phyloP scores from a whole-genome alignment of 345 rosid genomes.

The Populus ilicifolia region DNA sequence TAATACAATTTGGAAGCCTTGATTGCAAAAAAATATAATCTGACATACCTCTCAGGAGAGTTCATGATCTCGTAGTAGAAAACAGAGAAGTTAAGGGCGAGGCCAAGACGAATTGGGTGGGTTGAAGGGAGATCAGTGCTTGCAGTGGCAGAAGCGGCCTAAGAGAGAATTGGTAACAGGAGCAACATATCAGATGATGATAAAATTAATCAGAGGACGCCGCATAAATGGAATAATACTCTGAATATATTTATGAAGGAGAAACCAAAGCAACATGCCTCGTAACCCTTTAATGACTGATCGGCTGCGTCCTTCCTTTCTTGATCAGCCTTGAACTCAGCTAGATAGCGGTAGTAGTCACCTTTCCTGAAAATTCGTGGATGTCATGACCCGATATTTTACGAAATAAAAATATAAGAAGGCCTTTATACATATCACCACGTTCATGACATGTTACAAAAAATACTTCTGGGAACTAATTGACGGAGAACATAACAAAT shows the following conservation, averaged over 20 bases:
- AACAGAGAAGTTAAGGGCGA: slow-evolving; percentile 97
- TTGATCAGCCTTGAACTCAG: slow-evolving; percentile 88
- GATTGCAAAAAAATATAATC: neutral
- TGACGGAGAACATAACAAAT: neutral
- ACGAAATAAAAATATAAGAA: neutral
- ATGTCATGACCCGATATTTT: neutral
- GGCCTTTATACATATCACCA: neutral
- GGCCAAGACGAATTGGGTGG: slow-evolving; percentile 97
- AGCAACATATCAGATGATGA: neutral
- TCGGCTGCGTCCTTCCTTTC: slow-evolving; percentile 93
- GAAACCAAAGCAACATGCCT: slow-evolving; percentile 40
- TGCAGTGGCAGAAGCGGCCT: slow-evolving; percentile 92
- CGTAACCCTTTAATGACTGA: slow-evolving; percentile 87
- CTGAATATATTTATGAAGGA: neutral
- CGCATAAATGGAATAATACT: neutral
- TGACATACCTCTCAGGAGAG: slow-evolving; percentile 84
- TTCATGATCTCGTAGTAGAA: slow-evolving; percentile 98
- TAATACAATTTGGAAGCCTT: neutral
- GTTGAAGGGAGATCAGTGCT: slow-evolving; percentile 92
- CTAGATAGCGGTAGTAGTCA: slow-evolving; percentile 86
- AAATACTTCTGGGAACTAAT: neutral
- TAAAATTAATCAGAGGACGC: neutral
- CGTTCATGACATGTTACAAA: neutral
- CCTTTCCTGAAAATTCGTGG: slow-evolving; percentile 63
- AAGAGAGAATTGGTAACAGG: neutral